These are phyloP conservation scores for Blepharisma japonicum DNA, from an alignment of 73 alveolate species.

Conservation along the genomic window DNA sequence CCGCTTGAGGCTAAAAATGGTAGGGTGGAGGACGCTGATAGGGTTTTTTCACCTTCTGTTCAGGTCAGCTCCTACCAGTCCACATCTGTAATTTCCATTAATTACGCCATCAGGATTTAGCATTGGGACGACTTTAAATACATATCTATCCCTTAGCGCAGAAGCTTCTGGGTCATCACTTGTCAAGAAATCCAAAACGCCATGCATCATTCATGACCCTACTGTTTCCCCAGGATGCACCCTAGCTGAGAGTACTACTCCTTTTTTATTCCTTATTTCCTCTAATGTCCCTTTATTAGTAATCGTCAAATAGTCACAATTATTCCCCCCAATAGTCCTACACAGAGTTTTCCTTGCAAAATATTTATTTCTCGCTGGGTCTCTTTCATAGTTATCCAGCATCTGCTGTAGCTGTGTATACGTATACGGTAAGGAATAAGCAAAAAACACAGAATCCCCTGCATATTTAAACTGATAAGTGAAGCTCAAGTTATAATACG, in stretches of 20 bases:
- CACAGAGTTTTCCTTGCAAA: conserved; percentile 26
- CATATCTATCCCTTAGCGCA: conserved; percentile 79
- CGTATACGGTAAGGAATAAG: conserved; percentile 95
- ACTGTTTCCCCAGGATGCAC: conserved; percentile 99
- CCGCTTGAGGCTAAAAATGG: conserved; percentile 82
- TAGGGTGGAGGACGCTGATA: conserved; percentile 90
- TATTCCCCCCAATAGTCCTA: conserved; percentile 86
- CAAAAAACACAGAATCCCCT: conserved; percentile 87
- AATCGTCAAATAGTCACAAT: conserved; percentile 63
- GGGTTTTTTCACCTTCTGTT: conserved; percentile 99
- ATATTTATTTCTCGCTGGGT: background rate
- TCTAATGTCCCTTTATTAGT: conserved; percentile 62
- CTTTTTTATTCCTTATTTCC: conserved; percentile 51
- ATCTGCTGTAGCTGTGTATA: conserved; percentile 66
- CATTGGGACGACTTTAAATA: conserved; percentile 96
- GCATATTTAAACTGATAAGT: conserved; percentile 85
- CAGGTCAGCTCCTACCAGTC: conserved; percentile 91
- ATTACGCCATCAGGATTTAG: conserved; percentile 99
- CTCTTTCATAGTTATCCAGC: conserved; percentile 20
- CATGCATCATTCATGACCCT: conserved; percentile 48
- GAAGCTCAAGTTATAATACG: conserved; percentile 89
- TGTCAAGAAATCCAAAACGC: conserved; percentile 83
- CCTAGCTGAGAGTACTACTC: conserved; percentile 85
- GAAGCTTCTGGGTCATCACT: conserved; percentile 79
- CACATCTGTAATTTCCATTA: conserved; percentile 96